Base-by-base conservation (phyloP, 352 stramenopile species). In the Phytophthora fragariaefolia region DNA sequence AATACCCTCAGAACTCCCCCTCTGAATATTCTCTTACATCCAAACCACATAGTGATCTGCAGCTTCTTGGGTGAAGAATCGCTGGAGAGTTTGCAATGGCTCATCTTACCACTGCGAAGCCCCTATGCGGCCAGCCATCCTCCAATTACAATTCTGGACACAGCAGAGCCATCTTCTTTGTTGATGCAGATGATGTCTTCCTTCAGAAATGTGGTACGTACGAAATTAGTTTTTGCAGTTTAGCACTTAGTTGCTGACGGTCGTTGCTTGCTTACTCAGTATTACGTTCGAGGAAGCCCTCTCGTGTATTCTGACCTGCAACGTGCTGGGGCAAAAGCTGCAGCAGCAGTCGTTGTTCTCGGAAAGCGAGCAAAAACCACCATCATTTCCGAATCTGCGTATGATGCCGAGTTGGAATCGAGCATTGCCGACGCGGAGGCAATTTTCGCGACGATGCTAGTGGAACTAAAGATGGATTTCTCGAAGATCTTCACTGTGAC, bases 391-490 rank as follows among this genome's bases (percentile, higher is more conserved):
- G 63, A 64, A 20, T 74, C 55, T 1, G 70, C 61, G 9, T 67
- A 28, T 5, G 82, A 90, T 24, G 49, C 46, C 6, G 82, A 91
- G 34, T 45, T 92, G 18, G 84, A 93, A 27, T 83, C 80, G 36
- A 92, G 82, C 27, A 90, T 96, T 2, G 78, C 82, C 26, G 88
- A 96, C 58, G 79, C 85, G 0, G 85, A 96, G 61, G 88, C 86
- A 10, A 93, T 96, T 69, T 94, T 96, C 51, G 80, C 78, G 23
- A 94, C 88, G 17, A 93, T 96, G 86, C 69, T 96, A 13, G 85
- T 96, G 30, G 85, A 94, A 58, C 70, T 96, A 30, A 94, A 96
- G 63, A 93, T 96, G 85, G 82, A 96, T 61, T 91, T 93, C 20
- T 76, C 81, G 8, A 85, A 81, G 58, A 89, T 94, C 38, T 96